Evolutionary conservation across 495 filamentous ascomycete species (phyloP).

Genomic region (Penicillium diatomitis): DNA sequence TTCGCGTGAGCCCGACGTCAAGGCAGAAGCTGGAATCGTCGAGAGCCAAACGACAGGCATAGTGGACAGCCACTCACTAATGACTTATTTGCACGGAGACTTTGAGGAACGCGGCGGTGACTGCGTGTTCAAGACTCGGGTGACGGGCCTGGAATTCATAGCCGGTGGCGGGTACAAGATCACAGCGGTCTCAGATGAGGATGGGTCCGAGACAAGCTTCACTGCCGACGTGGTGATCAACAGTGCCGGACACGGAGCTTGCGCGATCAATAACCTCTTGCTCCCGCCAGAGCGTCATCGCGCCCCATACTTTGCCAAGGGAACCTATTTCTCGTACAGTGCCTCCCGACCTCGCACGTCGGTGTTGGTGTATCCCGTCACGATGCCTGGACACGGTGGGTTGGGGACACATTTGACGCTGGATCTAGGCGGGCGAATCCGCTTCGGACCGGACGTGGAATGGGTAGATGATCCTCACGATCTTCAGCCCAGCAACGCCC

Average conservation of each 20-base stretch:
- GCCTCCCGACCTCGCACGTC: constrained; percentile 53
- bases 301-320: constrained; percentile 77
- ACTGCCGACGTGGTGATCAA: constrained; percentile 74
- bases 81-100: constrained; percentile 66
- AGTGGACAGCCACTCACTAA: constrained; percentile 75
- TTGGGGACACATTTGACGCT: constrained; percentile 91
- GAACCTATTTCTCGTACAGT: constrained; percentile 86
- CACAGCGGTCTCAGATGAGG: constrained; percentile 36
- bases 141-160: constrained; percentile 50
- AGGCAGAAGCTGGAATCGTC: constrained; percentile 59
- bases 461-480: constrained; percentile 66
- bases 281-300: constrained; percentile 49
- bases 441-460: constrained; percentile 93
- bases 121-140: constrained; percentile 53
- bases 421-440: constrained; percentile 74
- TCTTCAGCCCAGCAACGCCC: constrained; percentile 41
- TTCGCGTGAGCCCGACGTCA: constrained; percentile 62
- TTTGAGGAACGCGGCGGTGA: constrained; percentile 74
- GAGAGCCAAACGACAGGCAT: constrained; percentile 84
- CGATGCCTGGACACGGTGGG: constrained; percentile 68
- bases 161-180: constrained; percentile 47
- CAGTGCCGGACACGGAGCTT: constrained; percentile 72
- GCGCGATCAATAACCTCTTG: constrained; percentile 72
- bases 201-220: constrained; percentile 42
- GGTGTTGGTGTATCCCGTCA: constrained; percentile 81